A percentile compares a stretch with the other conserved stretches of the same genome.
Evolutionary conservation across 192 early-diverging fungal genomes (phyloP).

Genomic region (Allomyces javanicus): DNA sequence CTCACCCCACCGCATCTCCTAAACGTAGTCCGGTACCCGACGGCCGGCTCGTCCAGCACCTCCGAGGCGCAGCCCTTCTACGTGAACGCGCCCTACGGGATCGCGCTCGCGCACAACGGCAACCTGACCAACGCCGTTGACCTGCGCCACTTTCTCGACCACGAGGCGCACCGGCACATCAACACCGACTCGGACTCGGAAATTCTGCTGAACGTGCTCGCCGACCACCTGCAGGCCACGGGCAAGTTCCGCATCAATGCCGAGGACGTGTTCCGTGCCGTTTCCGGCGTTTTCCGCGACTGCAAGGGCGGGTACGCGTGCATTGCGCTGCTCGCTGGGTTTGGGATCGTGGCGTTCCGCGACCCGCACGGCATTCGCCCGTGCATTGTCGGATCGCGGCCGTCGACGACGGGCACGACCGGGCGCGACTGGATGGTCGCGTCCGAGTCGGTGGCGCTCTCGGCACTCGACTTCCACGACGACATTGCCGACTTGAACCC

Average conservation of each 20-base stretch:
- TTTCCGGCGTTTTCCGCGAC: slow-evolving; percentile 60
- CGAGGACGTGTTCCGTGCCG: slow-evolving; percentile 92
- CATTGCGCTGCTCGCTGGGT: slow-evolving; percentile 92
- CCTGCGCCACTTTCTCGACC: slow-evolving; percentile 72
- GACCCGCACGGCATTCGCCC: slow-evolving; percentile 96
- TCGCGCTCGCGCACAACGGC: slow-evolving; percentile 93
- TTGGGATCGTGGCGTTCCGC: slow-evolving; percentile 83
- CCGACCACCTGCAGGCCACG: slow-evolving; percentile 88
- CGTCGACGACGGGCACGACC: slow-evolving; percentile 16
- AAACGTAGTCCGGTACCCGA: slow-evolving; percentile 81
- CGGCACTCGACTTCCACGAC: slow-evolving; percentile 74
- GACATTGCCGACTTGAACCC: slow-evolving; percentile 27
- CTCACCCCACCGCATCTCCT: neutral
- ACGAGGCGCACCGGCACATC: slow-evolving; percentile 94
- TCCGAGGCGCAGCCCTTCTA: slow-evolving; percentile 99
- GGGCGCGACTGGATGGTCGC: slow-evolving; percentile 97
- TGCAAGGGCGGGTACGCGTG: slow-evolving; percentile 87
- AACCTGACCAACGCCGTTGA: slow-evolving; percentile 90
- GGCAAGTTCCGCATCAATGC: slow-evolving; percentile 94
- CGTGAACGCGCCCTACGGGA: slow-evolving; percentile 97
- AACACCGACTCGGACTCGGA: slow-evolving; percentile 99
- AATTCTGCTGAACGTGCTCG: slow-evolving; percentile 91
- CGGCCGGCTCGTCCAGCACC: slow-evolving; percentile 84
- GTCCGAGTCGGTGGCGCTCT: slow-evolving; percentile 88
- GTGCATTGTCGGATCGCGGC: slow-evolving; percentile 73